Percentiles rank a stretch among this genome's conserved stretches.
Evolutionary conservation across 805 yeast species (phyloP).

Genomic region (Suhomyces emberorum): DNA sequence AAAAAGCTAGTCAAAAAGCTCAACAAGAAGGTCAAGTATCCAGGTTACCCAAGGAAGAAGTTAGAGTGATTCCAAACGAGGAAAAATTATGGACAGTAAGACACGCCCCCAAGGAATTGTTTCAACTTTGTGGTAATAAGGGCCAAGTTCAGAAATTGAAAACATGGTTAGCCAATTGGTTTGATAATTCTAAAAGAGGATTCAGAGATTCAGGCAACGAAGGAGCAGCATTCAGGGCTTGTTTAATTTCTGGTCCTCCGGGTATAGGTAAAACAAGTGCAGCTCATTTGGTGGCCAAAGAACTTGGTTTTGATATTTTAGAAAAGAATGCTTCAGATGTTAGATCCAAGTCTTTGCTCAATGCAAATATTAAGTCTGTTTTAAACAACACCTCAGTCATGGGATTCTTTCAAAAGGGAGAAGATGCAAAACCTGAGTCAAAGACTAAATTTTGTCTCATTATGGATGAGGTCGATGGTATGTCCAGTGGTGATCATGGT

Average conservation of each 20-base stretch:
- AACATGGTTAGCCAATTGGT: constrained; percentile 81
- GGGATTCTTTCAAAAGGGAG: constrained; percentile 59
- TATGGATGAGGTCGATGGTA: constrained; percentile 99
- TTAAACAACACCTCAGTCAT: constrained; percentile 79
- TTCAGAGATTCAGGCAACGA: constrained; percentile 60
- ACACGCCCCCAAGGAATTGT: constrained; percentile 77
- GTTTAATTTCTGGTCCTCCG: constrained; percentile 82
- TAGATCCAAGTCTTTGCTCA: constrained; percentile 75
- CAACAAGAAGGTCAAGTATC: not conserved
- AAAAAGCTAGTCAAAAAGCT: constrained; percentile 6
- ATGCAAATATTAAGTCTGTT: constrained; percentile 64
- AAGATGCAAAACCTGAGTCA: constrained; percentile 25
- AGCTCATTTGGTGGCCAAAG: constrained; percentile 69
- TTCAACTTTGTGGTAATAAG: constrained; percentile 90
- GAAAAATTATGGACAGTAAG: constrained; percentile 89
- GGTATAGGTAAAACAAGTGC: constrained; percentile 85
- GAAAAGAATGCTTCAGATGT: constrained; percentile 89
- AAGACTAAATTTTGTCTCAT: constrained; percentile 70
- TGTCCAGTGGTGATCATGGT: constrained; percentile 98
- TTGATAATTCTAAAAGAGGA: constrained; percentile 48
- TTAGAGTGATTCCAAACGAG: constrained; percentile 42
- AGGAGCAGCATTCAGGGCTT: constrained; percentile 77
- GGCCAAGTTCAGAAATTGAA: constrained; percentile 62
- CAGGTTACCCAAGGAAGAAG: constrained; percentile 11
- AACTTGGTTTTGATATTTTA: constrained; percentile 67